A percentile compares a stretch with the other conserved stretches of the same genome.
Evolutionary conservation across 2,329 filamentous ascomycete genomes (phyloP).

Genomic region (Penicillium sp.): DNA sequence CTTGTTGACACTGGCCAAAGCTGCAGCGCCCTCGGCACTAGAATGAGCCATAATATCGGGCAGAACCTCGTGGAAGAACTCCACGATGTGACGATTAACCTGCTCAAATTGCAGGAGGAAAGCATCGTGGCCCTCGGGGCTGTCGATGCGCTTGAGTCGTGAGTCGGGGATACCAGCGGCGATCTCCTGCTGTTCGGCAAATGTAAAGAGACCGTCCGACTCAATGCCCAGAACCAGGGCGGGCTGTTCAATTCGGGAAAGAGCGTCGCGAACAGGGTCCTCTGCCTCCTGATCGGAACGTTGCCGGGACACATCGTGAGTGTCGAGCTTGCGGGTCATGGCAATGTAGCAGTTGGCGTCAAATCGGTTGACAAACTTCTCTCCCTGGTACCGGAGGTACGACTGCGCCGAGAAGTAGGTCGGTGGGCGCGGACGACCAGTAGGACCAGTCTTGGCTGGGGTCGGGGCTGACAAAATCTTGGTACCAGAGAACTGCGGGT

Average conservation of each 20-base stretch:
- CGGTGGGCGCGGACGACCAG: conserved; percentile 47
- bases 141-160: conserved; percentile 80
- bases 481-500: conserved; percentile 69
- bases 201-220: conserved; percentile 92
- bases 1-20: conserved; percentile 54
- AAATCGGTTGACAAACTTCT: conserved; percentile 95
- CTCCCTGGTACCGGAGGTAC: conserved; percentile 91
- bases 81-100: conserved; percentile 81
- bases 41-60: conserved; percentile 79
- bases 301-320: conserved; percentile 84
- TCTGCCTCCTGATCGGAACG: conserved; percentile 48
- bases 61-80: conserved; percentile 75
- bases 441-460: conserved; percentile 21
- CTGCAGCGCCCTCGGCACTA: conserved; percentile 44
- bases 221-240: conserved; percentile 90
- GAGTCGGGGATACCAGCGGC: conserved; percentile 75
- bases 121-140: conserved; percentile 90
- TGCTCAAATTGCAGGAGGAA: conserved; percentile 97
- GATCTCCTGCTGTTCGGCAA: conserved; percentile 91
- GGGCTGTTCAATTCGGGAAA: conserved; percentile 80
- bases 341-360: conserved; percentile 99
- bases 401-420: conserved; percentile 99
- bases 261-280: conserved; percentile 62
- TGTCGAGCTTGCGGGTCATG: conserved; percentile 95
- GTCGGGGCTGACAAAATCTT: conserved; percentile 46